phyloP scores from a whole-genome alignment of 179 eudicot genomes.

The Amaranthus tricolor region DNA sequence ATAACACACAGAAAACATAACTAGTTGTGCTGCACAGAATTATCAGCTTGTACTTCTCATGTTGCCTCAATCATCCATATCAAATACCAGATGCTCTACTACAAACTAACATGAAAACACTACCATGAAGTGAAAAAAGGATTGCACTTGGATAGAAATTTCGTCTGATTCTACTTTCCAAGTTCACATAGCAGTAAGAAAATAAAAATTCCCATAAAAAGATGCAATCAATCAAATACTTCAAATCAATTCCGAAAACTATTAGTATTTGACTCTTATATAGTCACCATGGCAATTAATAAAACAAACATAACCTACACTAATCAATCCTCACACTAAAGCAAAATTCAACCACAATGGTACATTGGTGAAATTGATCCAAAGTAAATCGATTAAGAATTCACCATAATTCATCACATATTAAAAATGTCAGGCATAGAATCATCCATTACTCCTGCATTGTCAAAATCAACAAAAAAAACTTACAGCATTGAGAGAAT shows the following conservation, averaged over 20 bases:
- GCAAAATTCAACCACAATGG: background rate
- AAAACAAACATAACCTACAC: background rate
- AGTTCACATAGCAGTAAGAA: background rate
- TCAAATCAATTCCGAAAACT: background rate
- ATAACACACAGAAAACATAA: background rate
- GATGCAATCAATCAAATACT: background rate
- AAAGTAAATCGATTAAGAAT: background rate
- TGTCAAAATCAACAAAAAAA: constrained; percentile 2
- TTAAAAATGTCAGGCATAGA: background rate
- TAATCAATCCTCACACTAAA: background rate
- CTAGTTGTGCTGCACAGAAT: background rate
- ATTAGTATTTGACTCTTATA: background rate
- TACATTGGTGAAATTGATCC: background rate
- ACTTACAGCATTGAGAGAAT: constrained; percentile 63
- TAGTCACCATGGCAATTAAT: background rate
- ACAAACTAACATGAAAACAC: background rate
- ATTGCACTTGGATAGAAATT: background rate
- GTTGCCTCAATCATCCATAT: background rate
- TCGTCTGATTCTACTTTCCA: too few species aligned
- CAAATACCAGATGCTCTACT: background rate
- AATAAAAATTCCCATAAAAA: background rate
- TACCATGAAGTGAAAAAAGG: background rate
- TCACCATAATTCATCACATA: background rate
- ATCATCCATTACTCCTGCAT: background rate
- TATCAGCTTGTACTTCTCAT: background rate